Evolutionary conservation across 371 early-diverging fungal genomes (phyloP), one percentile per base, ranked within the genome.

Genomic region (Actinomucor elegans): DNA sequence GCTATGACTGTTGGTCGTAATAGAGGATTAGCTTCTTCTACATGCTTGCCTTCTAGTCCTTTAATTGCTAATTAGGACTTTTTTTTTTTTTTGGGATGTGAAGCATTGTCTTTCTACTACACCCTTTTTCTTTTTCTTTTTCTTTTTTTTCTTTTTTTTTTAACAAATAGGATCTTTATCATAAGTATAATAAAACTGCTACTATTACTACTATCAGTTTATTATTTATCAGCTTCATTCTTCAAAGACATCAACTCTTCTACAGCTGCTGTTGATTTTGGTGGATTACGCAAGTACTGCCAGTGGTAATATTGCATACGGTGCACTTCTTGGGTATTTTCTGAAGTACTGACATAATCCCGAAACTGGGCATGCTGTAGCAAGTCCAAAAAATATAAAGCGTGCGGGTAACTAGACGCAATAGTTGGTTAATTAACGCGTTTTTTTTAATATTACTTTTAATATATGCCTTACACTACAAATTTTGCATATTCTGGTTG

Each of bases 271-370:
- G 47, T 23, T 55, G 67, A 52, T 37, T 52, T 41, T 18, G 70
- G 61, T 14, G 66, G 75, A 52, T 81, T 81, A 35, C 87, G 73
- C 46, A 81, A 77, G 44, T 73, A 83, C 60, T 82, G 81, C 94
- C 94, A 94, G 52, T 93, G 93, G 62, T 84, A 90, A 64, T 87
- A 93, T 76, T 96, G 93, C 65, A 86, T 84, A 52, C 86, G 76
- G 57, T 93, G 94, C 3, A 94, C 67, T 61, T 88, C 83, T 37
- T 80, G 79, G 9, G 91, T 87, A 33, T 85, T 85, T 50, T 91
- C 90, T 37, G 87, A 77, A 20, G 81, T 80, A 33, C 83, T 86
- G 32, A 94, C 79, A 41, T 82, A 80, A 26, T 88, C 85, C 8
- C 96, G 74, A 73, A 97, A 97, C 32, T 79, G 66, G 32, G 80